A percentile compares a stretch with the other conserved stretches of the same genome.
phyloP scores from a whole-genome alignment of 2,329 filamentous ascomycete species.

The Sphaceloma murrayae region DNA sequence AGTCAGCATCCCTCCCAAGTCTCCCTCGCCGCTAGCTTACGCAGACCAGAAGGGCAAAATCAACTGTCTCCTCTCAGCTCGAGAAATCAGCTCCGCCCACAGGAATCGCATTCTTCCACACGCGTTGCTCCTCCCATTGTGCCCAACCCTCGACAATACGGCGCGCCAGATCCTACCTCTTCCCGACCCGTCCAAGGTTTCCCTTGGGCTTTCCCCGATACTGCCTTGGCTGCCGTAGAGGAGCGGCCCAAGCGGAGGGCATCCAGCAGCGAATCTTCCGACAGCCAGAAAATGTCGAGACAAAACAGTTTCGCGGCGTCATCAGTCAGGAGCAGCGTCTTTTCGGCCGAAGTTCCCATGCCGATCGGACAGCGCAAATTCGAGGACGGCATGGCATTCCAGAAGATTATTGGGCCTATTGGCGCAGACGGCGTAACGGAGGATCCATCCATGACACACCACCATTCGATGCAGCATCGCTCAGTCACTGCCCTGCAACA shows the following conservation, averaged over 20 bases:
- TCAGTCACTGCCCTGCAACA: constrained; percentile 54
- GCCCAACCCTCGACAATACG: constrained; percentile 51
- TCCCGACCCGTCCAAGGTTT: constrained; percentile 73
- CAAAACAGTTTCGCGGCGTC: constrained; percentile 68
- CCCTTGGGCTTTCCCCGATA: constrained; percentile 74
- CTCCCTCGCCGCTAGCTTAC: constrained; percentile 62
- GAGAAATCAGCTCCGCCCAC: constrained; percentile 24
- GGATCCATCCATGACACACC: constrained; percentile 48
- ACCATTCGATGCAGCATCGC: constrained; percentile 67
- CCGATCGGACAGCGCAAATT: constrained; percentile 63
- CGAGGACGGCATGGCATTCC: constrained; percentile 46
- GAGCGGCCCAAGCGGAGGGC: constrained; percentile 32
- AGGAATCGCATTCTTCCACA: constrained; percentile 35
- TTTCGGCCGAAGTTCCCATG: constrained; percentile 62
- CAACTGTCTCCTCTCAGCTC: constrained; percentile 37
- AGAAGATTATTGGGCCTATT: constrained; percentile 14
- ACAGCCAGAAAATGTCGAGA: constrained; percentile 48
- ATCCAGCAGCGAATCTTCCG: constrained; percentile 41
- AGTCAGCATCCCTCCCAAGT: constrained; percentile 68
- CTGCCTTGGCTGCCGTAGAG: constrained; percentile 40
- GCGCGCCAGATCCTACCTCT: constrained; percentile 55
- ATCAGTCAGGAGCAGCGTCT: constrained; percentile 70
- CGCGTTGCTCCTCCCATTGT: constrained; percentile 68
- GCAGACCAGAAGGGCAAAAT: constrained; percentile 39
- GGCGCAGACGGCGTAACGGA: constrained; percentile 12